Percentiles rank a stretch among this genome's conserved stretches.
These are phyloP conservation scores for Protomyces gravidus DNA, from an alignment of 1,139 yeast genomes.

Conservation along the genomic window DNA sequence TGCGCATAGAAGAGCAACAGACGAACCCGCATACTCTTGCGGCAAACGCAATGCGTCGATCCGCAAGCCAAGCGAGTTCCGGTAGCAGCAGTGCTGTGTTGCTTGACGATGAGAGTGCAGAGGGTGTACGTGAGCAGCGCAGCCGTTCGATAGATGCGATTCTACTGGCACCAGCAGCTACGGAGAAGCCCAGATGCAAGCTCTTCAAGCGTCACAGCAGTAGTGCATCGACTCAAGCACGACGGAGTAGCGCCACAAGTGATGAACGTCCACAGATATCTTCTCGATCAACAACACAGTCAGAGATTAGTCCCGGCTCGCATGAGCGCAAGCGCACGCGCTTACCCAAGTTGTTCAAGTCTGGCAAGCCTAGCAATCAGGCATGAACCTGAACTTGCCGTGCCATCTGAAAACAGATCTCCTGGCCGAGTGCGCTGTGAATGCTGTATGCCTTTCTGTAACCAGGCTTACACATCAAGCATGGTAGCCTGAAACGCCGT, in stretches of 20 bases:
- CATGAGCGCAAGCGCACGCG: not conserved
- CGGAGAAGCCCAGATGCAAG: not conserved
- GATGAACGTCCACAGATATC: not conserved
- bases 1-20: not conserved
- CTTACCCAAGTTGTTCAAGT: not conserved
- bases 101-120: not conserved
- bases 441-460: not conserved
- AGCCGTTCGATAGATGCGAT: not conserved
- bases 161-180: not conserved
- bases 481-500: too few relatives aligned
- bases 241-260: not conserved
- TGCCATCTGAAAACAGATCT: too few relatives aligned
- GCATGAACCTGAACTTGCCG: too few relatives aligned
- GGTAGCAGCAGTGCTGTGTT: not conserved
- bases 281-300: not conserved
- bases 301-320: not conserved
- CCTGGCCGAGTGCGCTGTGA: too few relatives aligned
- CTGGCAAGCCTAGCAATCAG: too few relatives aligned
- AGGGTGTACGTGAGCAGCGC: not conserved
- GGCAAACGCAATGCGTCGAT: not conserved
- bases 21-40: not conserved
- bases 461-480: too few relatives aligned
- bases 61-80: not conserved
- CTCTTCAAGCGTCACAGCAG: not conserved
- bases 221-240: not conserved